Base-by-base conservation (phyloP, 805 yeast genomes). In the Myxozyma udenii region DNA sequence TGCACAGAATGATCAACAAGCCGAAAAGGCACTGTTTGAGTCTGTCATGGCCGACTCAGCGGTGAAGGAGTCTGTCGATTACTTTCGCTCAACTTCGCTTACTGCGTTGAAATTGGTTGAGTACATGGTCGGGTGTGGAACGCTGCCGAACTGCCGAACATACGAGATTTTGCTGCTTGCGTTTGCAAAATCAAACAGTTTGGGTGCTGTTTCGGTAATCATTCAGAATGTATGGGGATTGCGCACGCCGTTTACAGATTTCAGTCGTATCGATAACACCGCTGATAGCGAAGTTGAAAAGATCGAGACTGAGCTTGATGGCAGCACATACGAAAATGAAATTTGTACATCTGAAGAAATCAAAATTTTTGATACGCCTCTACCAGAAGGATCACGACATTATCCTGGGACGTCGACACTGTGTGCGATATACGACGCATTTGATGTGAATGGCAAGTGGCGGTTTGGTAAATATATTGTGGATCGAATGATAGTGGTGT, bases 101-200 rank as follows among this genome's bases (percentile, higher is more conserved):
- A 47, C 36, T 25, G 58, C 67, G 4, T 25, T 62, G 9, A 51
- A 56, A 12, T 43, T 68, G 32, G 41, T 66, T 21, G 57, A 56
- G 11, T 44, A 54, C 6, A 66, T 68, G 69, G 48, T 56, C 28
- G 51, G 53, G n/a, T 61, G 56, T 18, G 68, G 67, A 7, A 59
- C 65, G 4, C 41, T 53, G 35, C 66, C 70, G 12, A 60, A 69
- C 42, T 39, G 63, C n/a, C 54, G 62, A 14, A 68, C 73, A 1
- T 67, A 62, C 51, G 70, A 68, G 49, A 60, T 64, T 14, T 51
- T 64, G 25, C 30, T 69, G 22, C 58, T 67, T 14, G 64, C 68
- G 16, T 55, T 62, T 32, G 69, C 66, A 16, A 66, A 68, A 39
- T 41, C 55, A 7, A 62, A 64, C 14, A 55, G 59, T 30, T 47